phyloP scores from a whole-genome alignment of 129 eudicot species.

The Escallonia herrerae region DNA sequence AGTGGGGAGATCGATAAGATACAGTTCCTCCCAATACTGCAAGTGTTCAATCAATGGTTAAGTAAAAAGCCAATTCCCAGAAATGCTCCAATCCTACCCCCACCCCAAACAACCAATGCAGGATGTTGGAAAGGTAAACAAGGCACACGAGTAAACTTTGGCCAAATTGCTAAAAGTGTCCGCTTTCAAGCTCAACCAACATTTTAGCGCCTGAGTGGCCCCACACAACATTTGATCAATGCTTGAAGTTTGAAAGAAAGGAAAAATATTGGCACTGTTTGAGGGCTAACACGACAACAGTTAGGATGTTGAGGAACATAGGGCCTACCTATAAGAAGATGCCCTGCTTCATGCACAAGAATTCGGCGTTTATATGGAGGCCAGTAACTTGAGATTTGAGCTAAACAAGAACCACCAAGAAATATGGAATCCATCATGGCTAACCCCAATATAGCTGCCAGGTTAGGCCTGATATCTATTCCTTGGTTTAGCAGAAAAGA shows the following conservation, averaged over 20 bases:
- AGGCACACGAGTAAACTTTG: background rate
- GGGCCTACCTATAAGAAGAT: constrained; percentile 71
- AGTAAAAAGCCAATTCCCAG: no score
- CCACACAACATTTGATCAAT: background rate
- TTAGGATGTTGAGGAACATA: background rate
- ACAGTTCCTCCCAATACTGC: background rate
- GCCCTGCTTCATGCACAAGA: constrained; percentile 98
- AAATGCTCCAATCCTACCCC: no score
- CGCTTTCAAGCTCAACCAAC: background rate
- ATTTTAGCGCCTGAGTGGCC: background rate
- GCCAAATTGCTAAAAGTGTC: background rate
- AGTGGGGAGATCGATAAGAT: no score
- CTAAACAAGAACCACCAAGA: constrained; percentile 89
- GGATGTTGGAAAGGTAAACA: background rate
- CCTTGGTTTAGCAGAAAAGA: constrained; percentile 72
- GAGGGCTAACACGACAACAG: no score
- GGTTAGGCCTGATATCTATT: constrained; percentile 76
- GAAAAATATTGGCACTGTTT: no score
- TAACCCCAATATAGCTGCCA: constrained; percentile 59
- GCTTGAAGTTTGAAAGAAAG: background rate
- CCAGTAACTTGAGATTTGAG: constrained; percentile 89
- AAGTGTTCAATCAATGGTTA: background rate
- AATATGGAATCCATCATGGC: constrained; percentile 64
- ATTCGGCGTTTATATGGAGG: constrained; percentile 89
- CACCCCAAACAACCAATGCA: background rate